Conservation (phyloP, 805 yeast genomes). For the Candida namnaoensis region DNA sequence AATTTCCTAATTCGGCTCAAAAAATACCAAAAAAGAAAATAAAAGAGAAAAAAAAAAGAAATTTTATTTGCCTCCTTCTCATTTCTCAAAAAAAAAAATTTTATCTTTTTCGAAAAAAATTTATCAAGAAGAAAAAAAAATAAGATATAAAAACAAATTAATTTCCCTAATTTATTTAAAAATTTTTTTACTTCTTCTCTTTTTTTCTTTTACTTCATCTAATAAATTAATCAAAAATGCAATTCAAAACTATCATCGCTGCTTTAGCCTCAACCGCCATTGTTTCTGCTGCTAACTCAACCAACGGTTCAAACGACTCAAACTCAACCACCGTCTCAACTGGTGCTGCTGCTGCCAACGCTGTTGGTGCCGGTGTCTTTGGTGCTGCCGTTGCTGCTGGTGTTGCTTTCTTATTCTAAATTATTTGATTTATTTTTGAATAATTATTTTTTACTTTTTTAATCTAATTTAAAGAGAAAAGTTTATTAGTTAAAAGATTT, state of each 20-base stretch:
- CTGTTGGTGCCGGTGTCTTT: slow-evolving; percentile 63
- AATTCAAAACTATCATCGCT: slow-evolving; percentile 60
- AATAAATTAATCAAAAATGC: slow-evolving; percentile 34
- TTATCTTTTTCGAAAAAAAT: too few species aligned
- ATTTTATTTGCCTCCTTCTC: too few species aligned
- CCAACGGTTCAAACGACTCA: slow-evolving; percentile 26
- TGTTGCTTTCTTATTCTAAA: slow-evolving; percentile 44
- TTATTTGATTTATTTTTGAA: slow-evolving; percentile 2
- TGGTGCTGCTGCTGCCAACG: slow-evolving; percentile 41
- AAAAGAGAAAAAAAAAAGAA: too few species aligned
- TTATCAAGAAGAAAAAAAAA: background rate
- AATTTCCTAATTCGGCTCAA: too few species aligned
- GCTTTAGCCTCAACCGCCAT: slow-evolving; percentile 65
- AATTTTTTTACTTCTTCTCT: background rate
- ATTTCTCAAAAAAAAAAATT: too few species aligned
- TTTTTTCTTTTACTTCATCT: background rate
- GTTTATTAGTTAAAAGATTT: too few species aligned
- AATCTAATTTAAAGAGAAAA: too few species aligned
- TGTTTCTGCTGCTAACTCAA: slow-evolving; percentile 51
- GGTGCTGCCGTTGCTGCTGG: slow-evolving; percentile 87
- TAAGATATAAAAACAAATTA: background rate
- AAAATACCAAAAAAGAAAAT: too few species aligned
- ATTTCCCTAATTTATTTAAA: background rate
- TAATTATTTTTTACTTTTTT: too few species aligned
- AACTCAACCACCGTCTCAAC: slow-evolving; percentile 34